These are phyloP conservation scores for Podospora appendiculata DNA, from an alignment of 495 filamentous ascomycete genomes.

Conservation along the genomic window DNA sequence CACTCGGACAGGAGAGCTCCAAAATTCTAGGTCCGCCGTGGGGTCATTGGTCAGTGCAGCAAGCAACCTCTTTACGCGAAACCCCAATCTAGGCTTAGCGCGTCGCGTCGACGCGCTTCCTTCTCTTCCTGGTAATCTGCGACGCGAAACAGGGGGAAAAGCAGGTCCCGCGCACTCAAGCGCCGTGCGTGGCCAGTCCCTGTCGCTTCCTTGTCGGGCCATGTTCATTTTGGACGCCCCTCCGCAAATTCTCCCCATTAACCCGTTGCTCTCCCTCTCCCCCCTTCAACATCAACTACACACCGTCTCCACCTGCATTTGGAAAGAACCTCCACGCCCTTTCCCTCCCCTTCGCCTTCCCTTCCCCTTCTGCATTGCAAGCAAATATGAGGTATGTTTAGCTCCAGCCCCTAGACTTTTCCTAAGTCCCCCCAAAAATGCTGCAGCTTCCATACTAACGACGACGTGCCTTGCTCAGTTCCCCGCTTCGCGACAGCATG, in stretches of 20 bases:
- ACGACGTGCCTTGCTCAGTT: conserved; percentile 39
- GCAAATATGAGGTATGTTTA: conserved; percentile 32
- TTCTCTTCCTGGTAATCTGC: conserved; percentile 6
- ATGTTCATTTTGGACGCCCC: conserved; percentile 4
- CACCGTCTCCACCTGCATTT: no score
- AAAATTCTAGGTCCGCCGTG: not conserved
- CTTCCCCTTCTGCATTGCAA: not conserved
- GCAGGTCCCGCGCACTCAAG: not conserved
- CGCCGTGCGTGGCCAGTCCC: conserved; percentile 1
- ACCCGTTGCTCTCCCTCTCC: not conserved
- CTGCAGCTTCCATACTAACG: not conserved
- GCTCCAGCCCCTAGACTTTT: no score
- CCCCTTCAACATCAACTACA: conserved; percentile 1
- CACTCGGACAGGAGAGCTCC: not conserved
- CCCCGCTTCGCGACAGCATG: conserved; percentile 75
- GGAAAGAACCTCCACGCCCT: no score
- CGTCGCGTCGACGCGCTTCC: conserved; percentile 18
- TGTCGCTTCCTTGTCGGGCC: not conserved
- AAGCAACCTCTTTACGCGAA: conserved; percentile 36
- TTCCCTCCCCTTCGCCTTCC: not conserved
- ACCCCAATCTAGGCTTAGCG: conserved; percentile 16
- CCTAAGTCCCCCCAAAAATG: no score
- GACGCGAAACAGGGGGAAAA: conserved; percentile 14
- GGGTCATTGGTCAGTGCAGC: not conserved
- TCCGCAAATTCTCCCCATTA: conserved; percentile 1